Evolutionary conservation across 192 early-diverging fungal genomes (phyloP).

Genomic region (Anaeromyces robustus): DNA sequence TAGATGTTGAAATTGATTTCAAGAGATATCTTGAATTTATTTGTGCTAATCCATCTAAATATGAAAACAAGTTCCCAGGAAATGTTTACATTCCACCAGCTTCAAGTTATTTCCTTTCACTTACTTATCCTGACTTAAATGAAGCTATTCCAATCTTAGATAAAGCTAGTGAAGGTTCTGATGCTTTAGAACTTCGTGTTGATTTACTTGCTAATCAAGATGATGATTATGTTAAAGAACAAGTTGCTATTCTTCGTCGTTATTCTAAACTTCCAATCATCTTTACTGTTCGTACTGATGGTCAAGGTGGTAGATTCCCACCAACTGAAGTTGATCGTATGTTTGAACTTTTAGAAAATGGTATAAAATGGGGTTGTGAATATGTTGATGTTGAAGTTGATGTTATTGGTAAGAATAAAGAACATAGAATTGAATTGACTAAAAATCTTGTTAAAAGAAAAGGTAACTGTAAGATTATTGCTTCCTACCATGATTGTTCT

Average conservation of each 20-base stretch:
- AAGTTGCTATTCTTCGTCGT: slow-evolving; percentile 62
- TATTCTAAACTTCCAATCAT: slow-evolving; percentile 65
- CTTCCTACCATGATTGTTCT: slow-evolving; percentile 23
- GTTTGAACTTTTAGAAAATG: slow-evolving; percentile 47
- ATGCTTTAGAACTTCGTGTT: slow-evolving; percentile 84
- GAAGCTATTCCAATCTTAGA: slow-evolving; percentile 33
- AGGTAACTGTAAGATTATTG: slow-evolving; percentile 53
- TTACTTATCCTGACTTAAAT: slow-evolving; percentile 19
- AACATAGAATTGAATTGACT: slow-evolving; percentile 2
- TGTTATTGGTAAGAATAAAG: slow-evolving; percentile 9
- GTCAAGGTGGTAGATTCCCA: slow-evolving; percentile 77
- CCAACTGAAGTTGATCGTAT: slow-evolving; percentile 36
- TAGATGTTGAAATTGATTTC: slow-evolving; percentile 61
- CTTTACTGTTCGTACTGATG: slow-evolving; percentile 77
- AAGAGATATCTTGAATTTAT: slow-evolving; percentile 50
- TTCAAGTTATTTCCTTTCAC: slow-evolving; percentile 6
- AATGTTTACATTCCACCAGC: slow-evolving; percentile 2
- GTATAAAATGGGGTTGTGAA: slow-evolving; percentile 78
- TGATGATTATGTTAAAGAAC: slow-evolving; percentile 52
- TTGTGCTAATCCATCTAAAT: slow-evolving; percentile 20
- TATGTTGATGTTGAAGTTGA: slow-evolving; percentile 77
- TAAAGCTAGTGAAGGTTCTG: slow-evolving; percentile 55
- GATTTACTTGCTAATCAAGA: slow-evolving; percentile 55
- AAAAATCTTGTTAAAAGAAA: slow-evolving; percentile 29
- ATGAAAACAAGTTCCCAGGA: slow-evolving; percentile 5